Evolutionary conservation across 2,329 filamentous ascomycete species (phyloP), one percentile per base, ranked within the genome.

Genomic region (Massarina eburnea): DNA sequence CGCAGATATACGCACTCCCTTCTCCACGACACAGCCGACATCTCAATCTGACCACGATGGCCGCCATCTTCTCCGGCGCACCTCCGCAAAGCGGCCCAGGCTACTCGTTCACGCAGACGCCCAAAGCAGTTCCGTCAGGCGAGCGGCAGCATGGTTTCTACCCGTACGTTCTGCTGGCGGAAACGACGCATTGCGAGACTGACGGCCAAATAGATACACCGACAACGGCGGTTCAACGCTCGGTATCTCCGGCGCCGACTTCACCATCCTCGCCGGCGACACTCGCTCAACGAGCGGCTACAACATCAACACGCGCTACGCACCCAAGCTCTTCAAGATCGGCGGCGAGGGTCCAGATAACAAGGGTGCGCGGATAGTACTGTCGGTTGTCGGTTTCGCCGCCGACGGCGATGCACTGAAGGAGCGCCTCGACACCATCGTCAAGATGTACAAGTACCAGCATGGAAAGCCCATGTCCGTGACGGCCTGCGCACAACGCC

Each of bases 361-460:
- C 70, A 83, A 88, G 50, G 89, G 91, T 60, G 88, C 90, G 41
- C 88, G 84, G 43, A 88, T 99, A 63, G 83, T 97, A 14, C 81
- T 99, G 39, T 95, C 91, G 2, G 92, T 99, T 0, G 92, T 96
- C 34, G 94, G 94, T 37, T 99, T 96, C 69, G 90, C 91, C 12
- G 94, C 94, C 54, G 94, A 99, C 71, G 94, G 94, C 49, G 85
- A 91, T 64, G 92, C 94, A 27, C 80, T 99, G 60, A 92, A 94
- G 74, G 92, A 97, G 76, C 88, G 90, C 55, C 83, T 97, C 54
- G 92, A 97, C 70, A 86, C 89, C 54, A 84, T 96, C 66, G 94
- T 95, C 79, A 97, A 96, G 80, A 95, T 97, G 86, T 97, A 97
- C 83, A 89, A 88, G 65, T 96, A 96, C 79, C 91, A 95, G 71